phyloP scores from a whole-genome alignment of 129 eudicot species.

The Kitagawia praeruptora region DNA sequence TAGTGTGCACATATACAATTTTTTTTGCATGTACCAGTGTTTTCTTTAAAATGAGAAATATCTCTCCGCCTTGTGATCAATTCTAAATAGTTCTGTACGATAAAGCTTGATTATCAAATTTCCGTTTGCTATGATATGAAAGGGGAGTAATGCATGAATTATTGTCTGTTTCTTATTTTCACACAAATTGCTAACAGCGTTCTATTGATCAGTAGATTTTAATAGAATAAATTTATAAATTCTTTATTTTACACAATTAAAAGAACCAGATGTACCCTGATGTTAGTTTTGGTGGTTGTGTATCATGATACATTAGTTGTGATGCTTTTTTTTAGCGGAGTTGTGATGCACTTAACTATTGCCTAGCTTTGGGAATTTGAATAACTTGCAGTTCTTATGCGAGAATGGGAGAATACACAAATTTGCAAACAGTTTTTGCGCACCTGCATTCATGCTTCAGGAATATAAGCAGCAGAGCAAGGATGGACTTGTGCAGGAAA shows the following conservation, averaged over 20 bases:
- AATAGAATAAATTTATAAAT: neutral
- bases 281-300: neutral
- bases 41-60: neutral
- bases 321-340: too few relatives aligned
- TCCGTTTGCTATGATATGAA: neutral
- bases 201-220: neutral
- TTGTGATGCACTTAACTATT: slow-evolving; percentile 51
- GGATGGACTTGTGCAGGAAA: slow-evolving; percentile 22
- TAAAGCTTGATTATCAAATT: neutral
- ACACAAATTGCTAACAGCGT: neutral
- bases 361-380: slow-evolving; percentile 82
- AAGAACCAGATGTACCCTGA: neutral
- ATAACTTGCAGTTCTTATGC: slow-evolving; percentile 78
- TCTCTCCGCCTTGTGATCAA: neutral
- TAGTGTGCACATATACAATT: neutral
- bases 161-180: neutral
- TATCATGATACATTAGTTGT: neutral
- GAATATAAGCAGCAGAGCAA: slow-evolving; percentile 42
- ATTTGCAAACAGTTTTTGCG: slow-evolving; percentile 97
- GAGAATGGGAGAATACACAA: slow-evolving; percentile 97
- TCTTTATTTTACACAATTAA: neutral
- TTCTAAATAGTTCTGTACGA: neutral
- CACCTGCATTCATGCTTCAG: slow-evolving; percentile 75
- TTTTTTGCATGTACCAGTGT: neutral
- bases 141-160: neutral